These are phyloP conservation scores for Tetrastigma voinierianum DNA, from an alignment of 164 flowering plant genomes.

Conservation along the genomic window DNA sequence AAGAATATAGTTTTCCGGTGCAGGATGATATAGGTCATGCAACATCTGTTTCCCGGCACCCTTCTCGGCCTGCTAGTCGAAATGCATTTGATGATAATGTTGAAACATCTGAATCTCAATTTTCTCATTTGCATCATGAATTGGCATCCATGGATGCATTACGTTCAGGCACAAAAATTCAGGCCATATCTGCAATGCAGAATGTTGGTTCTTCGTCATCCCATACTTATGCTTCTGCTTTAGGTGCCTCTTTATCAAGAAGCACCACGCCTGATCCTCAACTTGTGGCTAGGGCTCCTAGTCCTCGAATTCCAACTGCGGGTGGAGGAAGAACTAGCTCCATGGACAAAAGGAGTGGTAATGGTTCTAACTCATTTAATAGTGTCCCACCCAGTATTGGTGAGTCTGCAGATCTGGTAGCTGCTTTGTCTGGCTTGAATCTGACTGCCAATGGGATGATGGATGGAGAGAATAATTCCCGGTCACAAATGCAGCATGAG, in stretches of 20 bases:
- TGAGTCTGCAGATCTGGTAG: slow-evolving; percentile 50
- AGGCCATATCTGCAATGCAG: slow-evolving; percentile 29
- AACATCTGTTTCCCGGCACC: slow-evolving; percentile 44
- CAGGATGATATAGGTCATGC: slow-evolving; percentile 65
- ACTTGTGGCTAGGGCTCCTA: slow-evolving; percentile 60
- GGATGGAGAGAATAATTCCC: slow-evolving; percentile 42
- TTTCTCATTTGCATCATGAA: slow-evolving; percentile 52
- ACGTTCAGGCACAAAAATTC: slow-evolving; percentile 31
- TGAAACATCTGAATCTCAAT: slow-evolving; percentile 58
- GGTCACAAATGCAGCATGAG: slow-evolving; percentile 40
- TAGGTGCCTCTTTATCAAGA: slow-evolving; percentile 74
- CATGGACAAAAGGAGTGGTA: slow-evolving; percentile 47
- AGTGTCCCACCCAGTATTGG: slow-evolving; percentile 37
- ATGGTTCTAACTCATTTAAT: slow-evolving; percentile 38
- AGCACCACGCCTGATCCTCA: slow-evolving; percentile 82
- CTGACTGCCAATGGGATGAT: slow-evolving; percentile 41
- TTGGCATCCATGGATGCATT: slow-evolving; percentile 38
- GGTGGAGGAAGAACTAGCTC: slow-evolving; percentile 57
- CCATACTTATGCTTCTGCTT: slow-evolving; percentile 66
- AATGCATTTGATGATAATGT: slow-evolving; percentile 56
- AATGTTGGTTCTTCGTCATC: slow-evolving; percentile 40
- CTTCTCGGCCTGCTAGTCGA: slow-evolving; percentile 77
- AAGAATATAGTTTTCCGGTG: slow-evolving; percentile 14
- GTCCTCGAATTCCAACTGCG: slow-evolving; percentile 73
- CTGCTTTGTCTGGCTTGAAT: slow-evolving; percentile 75